These are phyloP conservation scores for Kwoniella sp. DNA, from an alignment of 768 basidiomycete species.

Conservation along the genomic window DNA sequence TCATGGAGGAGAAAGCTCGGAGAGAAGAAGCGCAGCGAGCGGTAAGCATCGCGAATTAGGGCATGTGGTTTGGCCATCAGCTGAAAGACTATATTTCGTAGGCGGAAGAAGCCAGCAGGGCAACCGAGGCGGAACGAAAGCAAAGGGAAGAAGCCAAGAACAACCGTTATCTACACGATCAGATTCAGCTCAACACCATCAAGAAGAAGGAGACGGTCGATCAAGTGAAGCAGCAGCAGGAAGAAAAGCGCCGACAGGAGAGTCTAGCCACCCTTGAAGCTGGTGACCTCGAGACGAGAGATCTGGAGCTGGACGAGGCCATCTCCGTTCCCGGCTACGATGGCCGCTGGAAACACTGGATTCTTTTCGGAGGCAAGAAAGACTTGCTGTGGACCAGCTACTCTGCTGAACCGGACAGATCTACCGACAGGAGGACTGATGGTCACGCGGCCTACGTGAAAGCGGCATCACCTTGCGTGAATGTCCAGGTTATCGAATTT, in stretches of 20 bases:
- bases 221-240: slow-evolving; percentile 32
- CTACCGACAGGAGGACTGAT: slow-evolving; percentile 5
- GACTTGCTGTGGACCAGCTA: slow-evolving; percentile 48
- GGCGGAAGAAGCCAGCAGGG: slow-evolving; percentile 35
- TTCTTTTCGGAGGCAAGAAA: slow-evolving; percentile 41
- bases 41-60: slow-evolving; percentile 25
- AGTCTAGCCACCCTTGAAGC: slow-evolving; percentile 33
- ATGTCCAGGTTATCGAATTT: slow-evolving; percentile 51
- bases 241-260: slow-evolving; percentile 31
- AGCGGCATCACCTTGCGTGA: slow-evolving; percentile 28
- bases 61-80: too few relatives aligned
- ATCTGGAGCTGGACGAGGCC: slow-evolving; percentile 31
- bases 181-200: slow-evolving; percentile 41
- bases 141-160: slow-evolving; percentile 33
- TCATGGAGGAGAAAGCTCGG: slow-evolving; percentile 52
- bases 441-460: slow-evolving; percentile 28
- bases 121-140: slow-evolving; percentile 28
- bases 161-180: slow-evolving; percentile 36
- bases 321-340: slow-evolving; percentile 40
- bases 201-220: slow-evolving; percentile 32
- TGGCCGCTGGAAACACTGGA: slow-evolving; percentile 36
- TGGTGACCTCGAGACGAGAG: slow-evolving; percentile 41
- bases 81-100: too few relatives aligned
- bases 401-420: slow-evolving; percentile 41
- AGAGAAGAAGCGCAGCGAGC: slow-evolving; percentile 47